Evolutionary conservation across 371 early-diverging fungal genomes (phyloP).

Genomic region (Mycotypha africana): DNA sequence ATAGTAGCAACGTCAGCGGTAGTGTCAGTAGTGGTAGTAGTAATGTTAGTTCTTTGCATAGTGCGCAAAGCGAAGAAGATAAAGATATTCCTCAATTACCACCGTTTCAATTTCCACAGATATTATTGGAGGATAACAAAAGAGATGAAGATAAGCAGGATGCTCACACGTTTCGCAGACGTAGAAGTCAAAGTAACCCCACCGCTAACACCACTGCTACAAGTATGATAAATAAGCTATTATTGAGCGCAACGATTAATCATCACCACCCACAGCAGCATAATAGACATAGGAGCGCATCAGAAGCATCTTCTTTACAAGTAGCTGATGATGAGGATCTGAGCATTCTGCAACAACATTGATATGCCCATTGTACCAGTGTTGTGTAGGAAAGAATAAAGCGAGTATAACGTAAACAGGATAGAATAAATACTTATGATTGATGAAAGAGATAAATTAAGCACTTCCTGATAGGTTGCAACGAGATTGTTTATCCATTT

Average conservation of each 20-base stretch:
- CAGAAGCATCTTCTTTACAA: constrained; percentile 22
- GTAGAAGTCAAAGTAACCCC: constrained; percentile 31
- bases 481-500: too few species aligned
- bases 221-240: neutral
- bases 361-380: too few species aligned
- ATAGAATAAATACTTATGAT: too few species aligned
- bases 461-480: too few species aligned
- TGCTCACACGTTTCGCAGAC: too few species aligned
- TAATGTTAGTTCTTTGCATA: too few species aligned
- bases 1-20: too few species aligned
- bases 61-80: neutral
- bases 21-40: too few species aligned
- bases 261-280: constrained; percentile 2
- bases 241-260: constrained; percentile 11
- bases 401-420: too few species aligned
- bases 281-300: constrained; percentile 23
- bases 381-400: too few species aligned
- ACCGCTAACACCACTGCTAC: constrained; percentile 17
- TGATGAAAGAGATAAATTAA: too few species aligned
- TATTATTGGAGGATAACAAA: neutral
- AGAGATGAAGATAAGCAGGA: constrained; percentile 13
- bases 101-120: neutral
- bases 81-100: constrained; percentile 8
- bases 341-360: too few species aligned
- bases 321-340: constrained; percentile 25